phyloP scores from a whole-genome alignment of 176 grass and related monocot genomes.

The Triticum turgidum region DNA sequence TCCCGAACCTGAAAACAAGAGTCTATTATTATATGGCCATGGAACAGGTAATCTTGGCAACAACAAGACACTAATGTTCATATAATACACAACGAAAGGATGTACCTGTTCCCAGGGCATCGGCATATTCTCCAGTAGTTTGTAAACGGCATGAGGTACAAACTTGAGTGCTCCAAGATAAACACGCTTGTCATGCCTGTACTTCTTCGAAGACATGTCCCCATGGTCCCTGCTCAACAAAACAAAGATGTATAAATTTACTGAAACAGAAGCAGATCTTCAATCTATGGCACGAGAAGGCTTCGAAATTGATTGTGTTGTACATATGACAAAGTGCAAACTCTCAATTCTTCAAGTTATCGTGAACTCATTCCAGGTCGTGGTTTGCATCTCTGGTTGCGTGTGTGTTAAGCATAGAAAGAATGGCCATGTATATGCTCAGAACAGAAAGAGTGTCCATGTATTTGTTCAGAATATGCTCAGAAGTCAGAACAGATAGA shows the following conservation, averaged over 20 bases:
- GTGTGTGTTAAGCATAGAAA: neutral
- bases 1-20: conserved; percentile 81
- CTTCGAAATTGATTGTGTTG: neutral
- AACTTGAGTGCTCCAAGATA: conserved; percentile 97
- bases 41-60: neutral
- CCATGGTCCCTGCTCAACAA: conserved; percentile 72
- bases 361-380: neutral
- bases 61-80: neutral
- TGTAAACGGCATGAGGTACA: conserved; percentile 95
- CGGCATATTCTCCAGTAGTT: conserved; percentile 94
- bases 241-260: neutral
- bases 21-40: neutral
- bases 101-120: conserved; percentile 98
- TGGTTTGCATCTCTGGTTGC: neutral
- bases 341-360: neutral
- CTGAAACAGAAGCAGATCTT: neutral
- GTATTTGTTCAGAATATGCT: neutral
- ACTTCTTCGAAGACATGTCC: conserved; percentile 99
- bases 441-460: neutral
- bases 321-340: neutral
- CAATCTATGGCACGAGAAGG: neutral
- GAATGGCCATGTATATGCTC: neutral
- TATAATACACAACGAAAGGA: neutral
- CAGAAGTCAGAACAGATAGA: neutral
- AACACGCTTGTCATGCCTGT: conserved; percentile 92